A percentile compares a stretch with the other conserved stretches of the same genome.
These are phyloP conservation scores for Beta lomatogona DNA, from an alignment of 179 eudicot genomes.

Conservation along the genomic window DNA sequence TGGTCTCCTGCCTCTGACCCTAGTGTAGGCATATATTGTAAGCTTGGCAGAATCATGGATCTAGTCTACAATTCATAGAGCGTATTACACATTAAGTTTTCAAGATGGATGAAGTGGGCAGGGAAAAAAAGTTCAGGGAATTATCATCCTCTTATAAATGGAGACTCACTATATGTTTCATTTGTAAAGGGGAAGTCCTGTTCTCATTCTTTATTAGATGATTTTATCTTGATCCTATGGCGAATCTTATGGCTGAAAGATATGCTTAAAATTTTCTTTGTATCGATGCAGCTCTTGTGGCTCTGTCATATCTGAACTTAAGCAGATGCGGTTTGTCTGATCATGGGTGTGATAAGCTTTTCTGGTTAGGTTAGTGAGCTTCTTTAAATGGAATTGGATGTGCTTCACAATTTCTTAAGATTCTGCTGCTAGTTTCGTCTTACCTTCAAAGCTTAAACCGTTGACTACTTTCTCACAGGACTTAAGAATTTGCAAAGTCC, in stretches of 20 bases:
- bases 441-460: not conserved
- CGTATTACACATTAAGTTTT: not conserved
- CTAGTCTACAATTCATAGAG: not conserved
- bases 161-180: not conserved
- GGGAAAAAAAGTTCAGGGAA: too few relatives aligned
- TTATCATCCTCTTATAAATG: not conserved
- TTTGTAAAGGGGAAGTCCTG: not conserved
- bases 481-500: conserved; percentile 61
- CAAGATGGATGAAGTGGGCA: not conserved
- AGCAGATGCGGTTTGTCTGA: conserved; percentile 84
- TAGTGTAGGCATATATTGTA: not conserved
- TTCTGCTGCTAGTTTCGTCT: not conserved
- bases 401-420: not conserved
- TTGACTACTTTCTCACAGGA: conserved; percentile 40
- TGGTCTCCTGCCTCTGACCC: not conserved
- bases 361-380: conserved; percentile 25
- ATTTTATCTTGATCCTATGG: conserved; percentile 5
- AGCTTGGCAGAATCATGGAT: not conserved
- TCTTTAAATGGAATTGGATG: not conserved
- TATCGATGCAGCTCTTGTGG: conserved; percentile 64
- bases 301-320: conserved; percentile 74
- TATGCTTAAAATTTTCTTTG: conserved; percentile 7
- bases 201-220: not conserved
- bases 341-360: conserved; percentile 75
- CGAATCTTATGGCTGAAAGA: not conserved